Percentiles rank a stretch among this genome's conserved stretches.
Evolutionary conservation across 768 basidiomycete genomes (phyloP).

Genomic region (Lentinula edodes): DNA sequence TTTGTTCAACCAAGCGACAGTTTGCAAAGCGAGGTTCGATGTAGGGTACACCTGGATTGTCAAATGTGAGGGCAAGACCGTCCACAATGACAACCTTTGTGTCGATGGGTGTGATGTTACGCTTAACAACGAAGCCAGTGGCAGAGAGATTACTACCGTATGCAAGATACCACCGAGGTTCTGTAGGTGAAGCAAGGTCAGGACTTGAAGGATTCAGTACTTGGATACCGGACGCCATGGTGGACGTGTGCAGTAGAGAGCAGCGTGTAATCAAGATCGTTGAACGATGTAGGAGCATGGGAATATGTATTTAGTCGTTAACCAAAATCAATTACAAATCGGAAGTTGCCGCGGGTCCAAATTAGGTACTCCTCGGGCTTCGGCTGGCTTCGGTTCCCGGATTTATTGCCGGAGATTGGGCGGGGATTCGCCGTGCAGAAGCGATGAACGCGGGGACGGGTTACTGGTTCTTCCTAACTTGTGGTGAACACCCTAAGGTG

Average conservation of each 20-base stretch:
- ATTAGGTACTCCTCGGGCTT: too few species aligned
- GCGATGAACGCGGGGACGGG: background rate
- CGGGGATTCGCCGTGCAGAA: background rate
- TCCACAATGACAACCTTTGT: slow-evolving; percentile 4
- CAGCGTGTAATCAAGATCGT: background rate
- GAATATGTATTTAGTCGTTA: background rate
- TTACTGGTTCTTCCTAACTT: too few species aligned
- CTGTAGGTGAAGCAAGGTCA: background rate
- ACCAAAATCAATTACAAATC: background rate
- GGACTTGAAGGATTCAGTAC: background rate
- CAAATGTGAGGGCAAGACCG: slow-evolving; percentile 5
- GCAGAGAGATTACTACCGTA: slow-evolving; percentile 9
- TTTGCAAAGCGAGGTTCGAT: slow-evolving; percentile 8
- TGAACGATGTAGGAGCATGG: background rate
- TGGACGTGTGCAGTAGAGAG: background rate
- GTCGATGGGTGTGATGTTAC: slow-evolving; percentile 7
- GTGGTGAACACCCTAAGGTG: background rate
- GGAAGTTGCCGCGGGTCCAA: background rate
- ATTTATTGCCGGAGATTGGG: background rate
- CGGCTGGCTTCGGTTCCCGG: too few species aligned
- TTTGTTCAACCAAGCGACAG: background rate
- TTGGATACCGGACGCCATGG: slow-evolving; percentile 3
- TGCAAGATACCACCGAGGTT: slow-evolving; percentile 8
- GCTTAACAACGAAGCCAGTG: slow-evolving; percentile 7
- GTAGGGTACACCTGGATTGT: slow-evolving; percentile 8